A percentile compares a stretch with the other conserved stretches of the same genome.
Conservation (phyloP, 352 stramenopile species). For the Phytophthora hibernalis region DNA sequence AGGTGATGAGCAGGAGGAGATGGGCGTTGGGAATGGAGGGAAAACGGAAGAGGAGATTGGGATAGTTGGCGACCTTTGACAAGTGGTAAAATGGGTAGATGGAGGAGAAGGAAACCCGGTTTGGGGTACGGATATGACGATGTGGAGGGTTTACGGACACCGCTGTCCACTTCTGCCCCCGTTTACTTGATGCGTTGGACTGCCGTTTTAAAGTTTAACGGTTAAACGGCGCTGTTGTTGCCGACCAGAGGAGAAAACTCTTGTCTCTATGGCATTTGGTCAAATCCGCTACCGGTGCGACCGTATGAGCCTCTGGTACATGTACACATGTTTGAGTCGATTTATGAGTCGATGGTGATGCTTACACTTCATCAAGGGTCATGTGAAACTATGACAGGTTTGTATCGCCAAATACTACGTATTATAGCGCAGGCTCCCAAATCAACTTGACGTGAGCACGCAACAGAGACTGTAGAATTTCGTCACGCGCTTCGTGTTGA, state of each 20-base stretch:
- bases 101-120: not conserved
- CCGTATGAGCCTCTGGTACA: too few species aligned
- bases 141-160: not conserved
- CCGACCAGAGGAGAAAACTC: not conserved
- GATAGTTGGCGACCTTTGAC: not conserved
- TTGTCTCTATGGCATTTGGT: too few species aligned
- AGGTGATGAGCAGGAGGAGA: not conserved
- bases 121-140: not conserved
- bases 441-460: slow-evolving; percentile 5
- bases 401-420: too few species aligned
- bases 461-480: too few species aligned
- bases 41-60: not conserved
- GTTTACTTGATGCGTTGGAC: not conserved
- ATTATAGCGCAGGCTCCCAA: too few species aligned
- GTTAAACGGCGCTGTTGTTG: not conserved
- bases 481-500: too few species aligned
- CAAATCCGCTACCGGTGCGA: too few species aligned
- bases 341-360: too few species aligned
- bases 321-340: too few species aligned
- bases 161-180: not conserved
- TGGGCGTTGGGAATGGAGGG: not conserved
- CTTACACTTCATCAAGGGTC: too few species aligned
- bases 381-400: too few species aligned
- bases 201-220: too few species aligned
- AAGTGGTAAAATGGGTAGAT: not conserved